Evolutionary conservation across 768 basidiomycete species (phyloP).

Genomic region (Lactarius sanguifluus): DNA sequence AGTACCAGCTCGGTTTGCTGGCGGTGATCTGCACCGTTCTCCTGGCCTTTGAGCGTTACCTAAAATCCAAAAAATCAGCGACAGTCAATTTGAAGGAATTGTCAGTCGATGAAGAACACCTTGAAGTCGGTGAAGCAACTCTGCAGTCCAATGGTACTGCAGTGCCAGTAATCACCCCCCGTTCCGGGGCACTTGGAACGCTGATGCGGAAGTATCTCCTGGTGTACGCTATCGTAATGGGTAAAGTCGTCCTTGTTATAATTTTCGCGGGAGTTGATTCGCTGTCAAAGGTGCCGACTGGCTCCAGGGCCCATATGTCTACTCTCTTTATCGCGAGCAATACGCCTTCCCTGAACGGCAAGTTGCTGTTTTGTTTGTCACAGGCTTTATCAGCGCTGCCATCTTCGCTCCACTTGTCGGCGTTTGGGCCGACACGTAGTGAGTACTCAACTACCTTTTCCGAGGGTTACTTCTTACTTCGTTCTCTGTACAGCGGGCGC

Average conservation of each 20-base stretch:
- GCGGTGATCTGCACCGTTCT: constrained; percentile 27
- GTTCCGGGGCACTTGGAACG: constrained; percentile 21
- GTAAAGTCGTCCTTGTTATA: neutral
- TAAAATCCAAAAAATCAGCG: constrained; percentile 25
- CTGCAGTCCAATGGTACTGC: constrained; percentile 5
- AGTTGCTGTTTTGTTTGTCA: constrained; percentile 74
- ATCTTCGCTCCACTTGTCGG: constrained; percentile 69
- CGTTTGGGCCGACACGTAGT: constrained; percentile 78
- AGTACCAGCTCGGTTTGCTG: constrained; percentile 34
- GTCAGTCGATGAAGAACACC: constrained; percentile 18
- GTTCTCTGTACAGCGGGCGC: constrained; percentile 50
- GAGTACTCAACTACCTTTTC: constrained; percentile 32
- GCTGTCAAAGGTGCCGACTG: constrained; percentile 61
- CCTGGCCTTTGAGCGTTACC: constrained; percentile 31
- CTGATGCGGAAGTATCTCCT: constrained; percentile 29
- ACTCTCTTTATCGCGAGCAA: constrained; percentile 70
- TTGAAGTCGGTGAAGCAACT: constrained; percentile 18
- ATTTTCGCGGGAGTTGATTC: constrained; percentile 6
- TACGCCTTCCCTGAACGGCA: constrained; percentile 60
- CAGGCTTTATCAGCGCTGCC: constrained; percentile 71
- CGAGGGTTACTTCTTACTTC: neutral
- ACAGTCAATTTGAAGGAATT: constrained; percentile 6
- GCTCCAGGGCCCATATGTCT: constrained; percentile 79
- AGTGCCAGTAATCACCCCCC: constrained; percentile 2
- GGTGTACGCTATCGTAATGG: constrained; percentile 28